phyloP scores from a whole-genome alignment of 805 yeast genomes.

The Ogataea ramenticola region DNA sequence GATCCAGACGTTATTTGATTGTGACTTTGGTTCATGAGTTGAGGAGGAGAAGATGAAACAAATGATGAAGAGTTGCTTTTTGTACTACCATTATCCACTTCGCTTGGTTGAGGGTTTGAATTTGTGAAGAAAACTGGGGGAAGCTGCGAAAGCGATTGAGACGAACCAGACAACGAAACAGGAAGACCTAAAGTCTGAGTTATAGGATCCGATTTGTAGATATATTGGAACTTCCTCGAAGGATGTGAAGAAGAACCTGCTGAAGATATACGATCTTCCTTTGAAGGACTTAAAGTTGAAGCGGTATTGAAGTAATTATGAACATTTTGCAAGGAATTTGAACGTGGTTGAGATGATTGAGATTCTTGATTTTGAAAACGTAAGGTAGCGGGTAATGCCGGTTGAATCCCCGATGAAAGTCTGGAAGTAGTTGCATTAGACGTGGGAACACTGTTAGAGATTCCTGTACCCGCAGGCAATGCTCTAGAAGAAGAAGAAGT shows the following conservation, averaged over 20 bases:
- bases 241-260: background rate
- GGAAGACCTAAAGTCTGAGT: background rate
- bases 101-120: background rate
- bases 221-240: background rate
- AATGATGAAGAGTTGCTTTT: background rate
- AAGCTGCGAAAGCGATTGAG: background rate
- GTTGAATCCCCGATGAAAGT: no score
- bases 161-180: background rate
- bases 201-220: background rate
- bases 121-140: background rate
- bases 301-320: background rate
- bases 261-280: background rate
- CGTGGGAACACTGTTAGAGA: no score
- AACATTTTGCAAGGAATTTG: background rate
- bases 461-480: no score
- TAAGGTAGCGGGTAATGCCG: background rate
- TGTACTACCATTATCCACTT: background rate
- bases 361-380: background rate
- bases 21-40: no score
- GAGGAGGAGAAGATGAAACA: background rate
- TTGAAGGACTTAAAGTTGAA: background rate
- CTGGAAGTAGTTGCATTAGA: no score
- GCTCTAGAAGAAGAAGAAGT: no score
- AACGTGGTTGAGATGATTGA: background rate
- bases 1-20: no score